Conservation (phyloP, 2,329 filamentous ascomycete genomes). For the Hortaea werneckii region DNA sequence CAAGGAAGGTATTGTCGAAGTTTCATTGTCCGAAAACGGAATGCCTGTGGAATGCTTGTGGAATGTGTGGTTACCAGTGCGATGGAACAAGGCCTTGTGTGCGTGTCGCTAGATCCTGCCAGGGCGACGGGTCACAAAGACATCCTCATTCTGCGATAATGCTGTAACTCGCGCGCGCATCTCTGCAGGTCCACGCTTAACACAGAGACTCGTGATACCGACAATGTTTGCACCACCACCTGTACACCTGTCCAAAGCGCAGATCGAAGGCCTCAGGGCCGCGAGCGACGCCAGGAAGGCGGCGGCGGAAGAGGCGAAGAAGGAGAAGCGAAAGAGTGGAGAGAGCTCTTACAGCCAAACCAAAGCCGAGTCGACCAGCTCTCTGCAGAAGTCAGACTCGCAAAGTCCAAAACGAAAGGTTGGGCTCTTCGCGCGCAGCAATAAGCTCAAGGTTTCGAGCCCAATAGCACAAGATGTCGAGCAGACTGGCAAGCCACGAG, state of each 20-base stretch:
- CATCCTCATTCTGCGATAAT: background rate
- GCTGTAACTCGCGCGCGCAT: too few relatives aligned
- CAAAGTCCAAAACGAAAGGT: slow-evolving; percentile 1
- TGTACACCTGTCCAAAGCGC: slow-evolving; percentile 4
- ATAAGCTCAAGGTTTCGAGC: slow-evolving; percentile 3
- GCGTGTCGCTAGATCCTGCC: slow-evolving; percentile 9
- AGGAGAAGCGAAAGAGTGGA: background rate
- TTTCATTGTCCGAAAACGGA: slow-evolving; percentile 1
- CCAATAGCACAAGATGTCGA: background rate
- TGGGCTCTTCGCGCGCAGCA: slow-evolving; percentile 1
- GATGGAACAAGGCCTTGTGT: slow-evolving; percentile 7
- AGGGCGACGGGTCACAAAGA: slow-evolving; percentile 3
- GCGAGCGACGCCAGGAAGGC: background rate
- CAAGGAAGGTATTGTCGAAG: too few relatives aligned
- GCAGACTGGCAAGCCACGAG: background rate
- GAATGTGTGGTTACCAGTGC: slow-evolving; percentile 11
- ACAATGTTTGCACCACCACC: slow-evolving; percentile 10
- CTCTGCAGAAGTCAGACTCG: background rate
- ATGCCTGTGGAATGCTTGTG: slow-evolving; percentile 10
- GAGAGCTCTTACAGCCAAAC: background rate
- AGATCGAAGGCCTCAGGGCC: slow-evolving; percentile 5
- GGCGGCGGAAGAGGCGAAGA: background rate
- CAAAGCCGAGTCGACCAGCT: background rate
- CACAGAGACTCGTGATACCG: background rate
- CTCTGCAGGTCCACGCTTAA: background rate